phyloP scores from a whole-genome alignment of 257 asterid genomes.

The Oldenlandia corymbosa region DNA sequence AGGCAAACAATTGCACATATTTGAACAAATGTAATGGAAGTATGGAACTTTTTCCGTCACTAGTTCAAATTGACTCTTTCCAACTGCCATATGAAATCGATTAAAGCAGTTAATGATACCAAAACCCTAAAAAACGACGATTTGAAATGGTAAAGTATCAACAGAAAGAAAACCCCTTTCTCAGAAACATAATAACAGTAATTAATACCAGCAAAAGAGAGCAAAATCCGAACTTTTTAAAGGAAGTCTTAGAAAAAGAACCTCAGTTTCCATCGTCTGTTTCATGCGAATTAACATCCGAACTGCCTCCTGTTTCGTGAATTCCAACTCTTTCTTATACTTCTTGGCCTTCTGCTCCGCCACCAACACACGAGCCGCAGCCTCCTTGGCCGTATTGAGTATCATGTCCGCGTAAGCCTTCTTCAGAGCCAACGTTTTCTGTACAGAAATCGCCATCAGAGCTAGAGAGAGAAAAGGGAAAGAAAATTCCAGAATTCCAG shows the following conservation, averaged over 20 bases:
- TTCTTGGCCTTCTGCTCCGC: conserved; percentile 48
- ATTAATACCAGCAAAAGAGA: too few relatives aligned
- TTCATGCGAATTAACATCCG: conserved; percentile 57
- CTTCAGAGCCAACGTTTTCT: conserved; percentile 55
- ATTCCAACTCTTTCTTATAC: conserved; percentile 43
- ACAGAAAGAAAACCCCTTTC: not conserved
- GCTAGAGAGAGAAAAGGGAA: not conserved
- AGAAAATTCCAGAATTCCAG: too few relatives aligned
- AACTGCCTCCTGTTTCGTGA: conserved; percentile 48
- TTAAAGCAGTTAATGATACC: not conserved
- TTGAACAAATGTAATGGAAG: not conserved
- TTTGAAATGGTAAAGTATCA: not conserved
- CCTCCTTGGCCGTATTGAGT: conserved; percentile 65
- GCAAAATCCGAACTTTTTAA: too few relatives aligned
- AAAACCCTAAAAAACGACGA: not conserved
- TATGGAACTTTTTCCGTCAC: not conserved
- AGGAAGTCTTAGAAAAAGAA: conserved; percentile 3
- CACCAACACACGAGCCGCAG: conserved; percentile 71
- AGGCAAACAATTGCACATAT: too few relatives aligned
- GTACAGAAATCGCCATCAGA: not conserved
- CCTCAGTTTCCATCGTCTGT: conserved; percentile 56
- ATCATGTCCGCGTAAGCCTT: conserved; percentile 64
- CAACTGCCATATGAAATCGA: not conserved
- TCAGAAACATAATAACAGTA: too few relatives aligned
- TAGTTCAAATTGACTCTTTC: not conserved